Evolutionary conservation across 2,329 filamentous ascomycete species (phyloP), one percentile per base, ranked within the genome.

Genomic region (Ustulina deusta): DNA sequence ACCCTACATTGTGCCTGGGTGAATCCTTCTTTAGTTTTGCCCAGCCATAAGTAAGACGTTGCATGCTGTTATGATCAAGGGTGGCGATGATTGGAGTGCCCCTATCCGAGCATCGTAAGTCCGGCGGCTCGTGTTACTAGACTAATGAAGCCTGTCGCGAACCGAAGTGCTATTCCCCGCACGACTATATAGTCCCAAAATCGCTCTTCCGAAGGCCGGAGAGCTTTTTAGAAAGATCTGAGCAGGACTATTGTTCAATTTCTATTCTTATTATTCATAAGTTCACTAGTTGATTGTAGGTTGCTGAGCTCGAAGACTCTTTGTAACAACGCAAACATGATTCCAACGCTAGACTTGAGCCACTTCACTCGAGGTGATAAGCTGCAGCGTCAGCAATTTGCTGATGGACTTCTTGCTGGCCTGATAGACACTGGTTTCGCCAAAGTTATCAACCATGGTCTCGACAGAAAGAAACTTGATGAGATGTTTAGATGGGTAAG

Each of bases 291-390:
- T 13, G 4, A 20, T 6, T 13, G 20, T 36, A 6, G 11, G 49
- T 52, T 2, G 17, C 49, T 9, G 17, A 27, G 20, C 1, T 27
- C 1, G 7, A 40, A 15, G 9, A 32, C 6, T n/a, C 17, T 38
- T 29, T 25, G n/a, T 4, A 48, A n/a, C 6, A 40, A 13, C 42
- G 1, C 3, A 1, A 44, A 54, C 9, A 65, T 65, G 63, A 61
- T 65, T 17, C 63, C 63, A 42, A 65, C 63, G 7, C 48, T 65
- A 10, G 63, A 65, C 44, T 44, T 65, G 20, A 65, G 57, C 42
- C 57, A 61, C n/a, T 65, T 65, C 11, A 60, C 51, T 10, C 29
- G 9, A 6, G 63, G 63, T 9, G 51, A 34, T 32, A 57, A 65
- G 7, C 57, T 61, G n/a, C 49, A 61, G 34, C 63, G 63, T 27